phyloP scores from a whole-genome alignment of 2,329 filamentous ascomycete species.

The Calonectria pseudoturangicola region DNA sequence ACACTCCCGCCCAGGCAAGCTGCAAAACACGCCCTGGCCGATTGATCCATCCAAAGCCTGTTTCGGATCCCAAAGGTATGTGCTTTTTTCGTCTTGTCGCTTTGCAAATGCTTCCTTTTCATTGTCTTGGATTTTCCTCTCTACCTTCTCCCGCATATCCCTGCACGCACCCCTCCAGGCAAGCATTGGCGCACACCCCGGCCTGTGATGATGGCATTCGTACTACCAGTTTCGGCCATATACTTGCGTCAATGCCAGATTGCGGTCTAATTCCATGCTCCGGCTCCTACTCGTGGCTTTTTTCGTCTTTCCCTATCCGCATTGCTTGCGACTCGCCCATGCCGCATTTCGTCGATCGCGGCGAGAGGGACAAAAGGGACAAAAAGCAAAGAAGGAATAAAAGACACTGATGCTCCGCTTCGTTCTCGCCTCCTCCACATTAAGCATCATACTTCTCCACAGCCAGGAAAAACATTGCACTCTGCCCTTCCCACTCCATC shows the following conservation, averaged over 20 bases:
- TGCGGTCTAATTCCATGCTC: conserved; percentile 17
- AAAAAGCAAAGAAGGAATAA: conserved; percentile 18
- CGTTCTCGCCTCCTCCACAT: conserved; percentile 33
- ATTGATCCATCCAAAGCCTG: conserved; percentile 27
- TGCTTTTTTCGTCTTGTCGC: conserved; percentile 35
- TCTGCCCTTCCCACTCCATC: conserved; percentile 32
- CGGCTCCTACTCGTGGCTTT: conserved; percentile 3
- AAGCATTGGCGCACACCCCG: conserved; percentile 18
- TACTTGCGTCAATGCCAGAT: conserved; percentile 26
- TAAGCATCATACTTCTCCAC: conserved; percentile 30
- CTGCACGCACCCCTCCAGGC: conserved; percentile 23
- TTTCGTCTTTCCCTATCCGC: conserved; percentile 20
- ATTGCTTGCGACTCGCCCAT: conserved; percentile 3
- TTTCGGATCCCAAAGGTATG: conserved; percentile 40
- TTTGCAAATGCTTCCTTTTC: conserved; percentile 16
- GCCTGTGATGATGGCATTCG: conserved; percentile 34
- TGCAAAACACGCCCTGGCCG: conserved; percentile 40
- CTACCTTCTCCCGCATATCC: background rate
- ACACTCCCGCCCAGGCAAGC: conserved; percentile 22
- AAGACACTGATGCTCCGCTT: conserved; percentile 28
- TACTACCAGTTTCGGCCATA: conserved; percentile 33
- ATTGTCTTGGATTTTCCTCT: conserved; percentile 5
- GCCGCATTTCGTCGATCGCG: conserved; percentile 7
- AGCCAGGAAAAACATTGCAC: conserved; percentile 20
- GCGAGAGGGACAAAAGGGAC: background rate